These are phyloP conservation scores for Fraxinus latifolia DNA, from an alignment of 305 asterid genomes.

Conservation along the genomic window DNA sequence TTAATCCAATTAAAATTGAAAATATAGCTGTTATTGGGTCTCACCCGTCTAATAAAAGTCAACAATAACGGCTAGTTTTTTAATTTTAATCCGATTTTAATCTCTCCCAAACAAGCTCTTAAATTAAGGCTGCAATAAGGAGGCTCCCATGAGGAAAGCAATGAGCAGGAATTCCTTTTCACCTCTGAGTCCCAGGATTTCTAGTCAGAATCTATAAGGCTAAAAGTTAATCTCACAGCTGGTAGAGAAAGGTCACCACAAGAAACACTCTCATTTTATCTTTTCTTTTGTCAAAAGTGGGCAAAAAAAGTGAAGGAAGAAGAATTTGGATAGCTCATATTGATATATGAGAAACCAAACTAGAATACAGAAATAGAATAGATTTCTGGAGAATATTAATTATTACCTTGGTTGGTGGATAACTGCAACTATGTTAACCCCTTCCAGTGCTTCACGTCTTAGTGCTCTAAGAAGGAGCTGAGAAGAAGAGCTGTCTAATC, in stretches of 20 bases:
- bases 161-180: background rate
- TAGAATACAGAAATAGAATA: background rate
- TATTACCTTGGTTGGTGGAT: slow-evolving; percentile 90
- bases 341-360: background rate
- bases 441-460: slow-evolving; percentile 89
- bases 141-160: background rate
- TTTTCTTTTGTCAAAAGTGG: background rate
- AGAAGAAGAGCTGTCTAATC: slow-evolving; percentile 92
- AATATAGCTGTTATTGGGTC: too few relatives aligned
- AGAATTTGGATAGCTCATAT: background rate
- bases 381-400: background rate
- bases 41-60: too few relatives aligned
- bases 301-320: background rate
- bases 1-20: too few relatives aligned
- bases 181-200: background rate
- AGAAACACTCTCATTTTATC: background rate
- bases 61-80: too few relatives aligned
- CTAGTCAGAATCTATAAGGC: background rate
- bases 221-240: background rate
- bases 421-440: slow-evolving; percentile 78
- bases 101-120: too few relatives aligned
- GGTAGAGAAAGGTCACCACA: background rate
- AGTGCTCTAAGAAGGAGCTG: slow-evolving; percentile 85
- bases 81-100: too few relatives aligned
- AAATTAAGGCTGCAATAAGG: background rate